Evolutionary conservation across 225 moss, liverwort and hornwort genomes (phyloP), one percentile per base, ranked within the genome.

Genomic region (Thuidium tamariscinum): DNA sequence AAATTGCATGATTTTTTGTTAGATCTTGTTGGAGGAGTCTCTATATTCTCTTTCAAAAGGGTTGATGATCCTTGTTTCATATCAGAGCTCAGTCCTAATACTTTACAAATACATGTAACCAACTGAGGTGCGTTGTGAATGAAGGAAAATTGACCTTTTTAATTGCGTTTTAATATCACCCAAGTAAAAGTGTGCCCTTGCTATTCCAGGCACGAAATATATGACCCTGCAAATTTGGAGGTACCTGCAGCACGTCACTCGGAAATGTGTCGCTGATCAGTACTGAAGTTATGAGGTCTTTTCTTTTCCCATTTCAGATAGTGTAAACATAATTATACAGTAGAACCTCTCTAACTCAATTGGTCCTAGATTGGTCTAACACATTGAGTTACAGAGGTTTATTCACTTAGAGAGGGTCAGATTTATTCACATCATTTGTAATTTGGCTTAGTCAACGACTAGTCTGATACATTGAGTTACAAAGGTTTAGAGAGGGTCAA

Each of bases 171-270:
- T 96, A 77, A 98, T 96, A 75, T 95, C 94, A 52, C 98, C 98
- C 55, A 98, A 91, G 49, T 94, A 94, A 56, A 94, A 97, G 84
- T 97, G 97, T 52, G 97, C 94, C 77, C 93, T 95, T 71, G 96
- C 97, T 86, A 95, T 90, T 51, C 97, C 97, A 84, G 91, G 92
- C 71, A 93, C 81, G 44, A 94, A 96, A 78, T 91, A 83, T 4
- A 97, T 82, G 44, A 94, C 69, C 32, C 81, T 91, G 87, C 98
- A 98, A 82, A 97, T 98, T 87, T 94, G 94, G 54, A 94, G 91
- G 75, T 97, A 98, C 82, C 97, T 97, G 90, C 41, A 68, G 39
- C 68, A 82, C 6, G 21, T 41, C 42, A 73, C 46, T 26, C 78
- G 55, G 32, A 41, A 57, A 61, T 64, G 12, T 64, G 12, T 37